Conservation (phyloP, 1,284 basidiomycete genomes). For the Trametes versicolor region DNA sequence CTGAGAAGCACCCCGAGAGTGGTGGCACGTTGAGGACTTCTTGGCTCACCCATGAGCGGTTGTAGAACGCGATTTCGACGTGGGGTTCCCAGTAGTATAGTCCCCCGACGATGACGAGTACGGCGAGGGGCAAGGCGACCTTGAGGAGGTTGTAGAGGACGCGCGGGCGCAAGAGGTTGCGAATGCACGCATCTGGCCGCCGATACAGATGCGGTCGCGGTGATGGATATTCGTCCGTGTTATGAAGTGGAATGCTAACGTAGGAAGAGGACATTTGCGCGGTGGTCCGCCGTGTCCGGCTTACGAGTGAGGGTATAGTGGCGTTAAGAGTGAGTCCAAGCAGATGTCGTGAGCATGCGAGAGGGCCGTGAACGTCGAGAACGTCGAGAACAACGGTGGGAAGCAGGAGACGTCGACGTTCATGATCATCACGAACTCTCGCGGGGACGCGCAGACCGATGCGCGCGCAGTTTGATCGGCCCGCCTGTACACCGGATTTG, state of each 20-base stretch:
- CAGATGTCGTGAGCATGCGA: constrained; percentile 2
- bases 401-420: neutral
- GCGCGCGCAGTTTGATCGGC: constrained; percentile 2
- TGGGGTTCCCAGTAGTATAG: constrained; percentile 79
- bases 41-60: constrained; percentile 74
- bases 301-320: neutral
- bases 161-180: constrained; percentile 31
- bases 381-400: neutral
- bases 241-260: constrained; percentile 14
- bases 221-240: neutral
- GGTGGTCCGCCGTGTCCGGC: neutral
- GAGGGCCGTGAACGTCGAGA: neutral
- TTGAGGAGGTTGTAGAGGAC: constrained; percentile 35
- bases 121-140: constrained; percentile 43
- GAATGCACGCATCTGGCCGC: constrained; percentile 9
- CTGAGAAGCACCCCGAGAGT: constrained; percentile 80
- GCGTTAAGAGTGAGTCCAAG: neutral
- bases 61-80: constrained; percentile 82
- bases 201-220: neutral
- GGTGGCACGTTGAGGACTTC: constrained; percentile 73
- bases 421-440: constrained; percentile 1
- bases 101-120: constrained; percentile 55
- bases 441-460: neutral
- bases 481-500: neutral
- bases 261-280: constrained; percentile 1